Percentiles rank a stretch among this genome's conserved stretches.
These are phyloP conservation scores for Aspergillus campestris DNA, from an alignment of 495 filamentous ascomycete species.

Conservation along the genomic window DNA sequence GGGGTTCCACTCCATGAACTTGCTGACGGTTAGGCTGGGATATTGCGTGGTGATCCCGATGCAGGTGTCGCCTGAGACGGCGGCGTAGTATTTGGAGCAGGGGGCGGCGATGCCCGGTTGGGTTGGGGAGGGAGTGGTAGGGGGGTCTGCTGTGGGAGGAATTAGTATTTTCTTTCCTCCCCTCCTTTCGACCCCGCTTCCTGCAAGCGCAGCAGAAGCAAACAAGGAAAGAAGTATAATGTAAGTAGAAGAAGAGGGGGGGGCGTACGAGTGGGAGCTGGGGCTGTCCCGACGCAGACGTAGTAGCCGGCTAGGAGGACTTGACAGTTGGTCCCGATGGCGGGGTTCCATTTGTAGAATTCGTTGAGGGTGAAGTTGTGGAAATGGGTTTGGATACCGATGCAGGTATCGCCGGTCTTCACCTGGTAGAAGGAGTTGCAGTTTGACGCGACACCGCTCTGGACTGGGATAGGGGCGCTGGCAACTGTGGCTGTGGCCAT, in stretches of 20 bases:
- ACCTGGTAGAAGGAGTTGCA: slow-evolving; percentile 12
- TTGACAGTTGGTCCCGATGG: slow-evolving; percentile 7
- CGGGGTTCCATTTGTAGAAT: slow-evolving; percentile 11
- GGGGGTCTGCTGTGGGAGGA: not conserved
- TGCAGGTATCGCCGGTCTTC: slow-evolving; percentile 7
- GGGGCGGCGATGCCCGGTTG: slow-evolving; percentile 11
- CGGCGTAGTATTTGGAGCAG: slow-evolving; percentile 14
- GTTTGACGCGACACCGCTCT: slow-evolving; percentile 6
- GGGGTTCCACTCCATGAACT: slow-evolving; percentile 9
- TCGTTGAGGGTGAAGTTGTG: not conserved
- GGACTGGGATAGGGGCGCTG: not conserved
- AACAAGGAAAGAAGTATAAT: not conserved
- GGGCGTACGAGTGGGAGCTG: not conserved
- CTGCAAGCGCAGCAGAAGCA: too few species aligned
- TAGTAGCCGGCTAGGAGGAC: slow-evolving; percentile 3
- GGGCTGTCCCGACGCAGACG: slow-evolving; percentile 8
- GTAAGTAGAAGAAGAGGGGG: slow-evolving; percentile 1
- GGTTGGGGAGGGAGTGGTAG: slow-evolving; percentile 11
- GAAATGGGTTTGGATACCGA: not conserved
- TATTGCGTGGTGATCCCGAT: slow-evolving; percentile 1
- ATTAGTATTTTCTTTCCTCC: not conserved
- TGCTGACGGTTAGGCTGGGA: slow-evolving; percentile 2
- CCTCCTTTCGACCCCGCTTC: too few species aligned
- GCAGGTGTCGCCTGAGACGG: slow-evolving; percentile 9
- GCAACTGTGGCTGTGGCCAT: not conserved